Evolutionary conservation across 805 yeast species (phyloP).

Genomic region (Blastobotrys robertii): DNA sequence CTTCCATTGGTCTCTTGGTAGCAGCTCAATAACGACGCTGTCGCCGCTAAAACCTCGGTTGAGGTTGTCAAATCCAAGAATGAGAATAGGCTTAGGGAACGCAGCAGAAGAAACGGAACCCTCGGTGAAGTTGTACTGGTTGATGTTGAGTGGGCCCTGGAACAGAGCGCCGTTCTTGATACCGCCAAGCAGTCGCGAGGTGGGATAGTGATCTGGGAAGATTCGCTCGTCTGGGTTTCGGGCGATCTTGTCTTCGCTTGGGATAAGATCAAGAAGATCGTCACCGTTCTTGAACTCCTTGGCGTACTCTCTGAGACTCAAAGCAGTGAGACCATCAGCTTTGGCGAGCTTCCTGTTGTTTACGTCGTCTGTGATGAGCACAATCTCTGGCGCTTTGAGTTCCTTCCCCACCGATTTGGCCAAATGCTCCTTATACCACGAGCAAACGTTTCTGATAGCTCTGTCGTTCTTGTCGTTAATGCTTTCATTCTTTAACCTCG

Average conservation of each 20-base stretch:
- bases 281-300: conserved; percentile 58
- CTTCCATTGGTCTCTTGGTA: conserved; percentile 83
- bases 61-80: conserved; percentile 73
- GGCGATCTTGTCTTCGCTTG: conserved; percentile 30
- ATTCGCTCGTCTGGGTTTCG: conserved; percentile 39
- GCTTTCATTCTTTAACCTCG: conserved; percentile 54
- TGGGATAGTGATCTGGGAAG: conserved; percentile 70
- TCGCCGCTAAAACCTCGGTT: conserved; percentile 93
- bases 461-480: conserved; percentile 88
- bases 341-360: conserved; percentile 51
- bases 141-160: conserved; percentile 74
- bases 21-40: conserved; percentile 77
- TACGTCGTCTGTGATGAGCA: conserved; percentile 64
- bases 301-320: conserved; percentile 60
- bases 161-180: conserved; percentile 75
- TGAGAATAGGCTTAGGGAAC: conserved; percentile 70
- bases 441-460: conserved; percentile 66
- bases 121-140: conserved; percentile 80
- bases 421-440: conserved; percentile 67
- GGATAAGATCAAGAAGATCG: conserved; percentile 71
- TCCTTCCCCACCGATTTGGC: conserved; percentile 19
- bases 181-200: conserved; percentile 84
- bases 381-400: conserved; percentile 16
- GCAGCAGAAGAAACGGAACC: conserved; percentile 67
- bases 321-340: conserved; percentile 43